Base-by-base conservation (phyloP, 73 alveolate genomes). In the Breviolum minutum region DNA sequence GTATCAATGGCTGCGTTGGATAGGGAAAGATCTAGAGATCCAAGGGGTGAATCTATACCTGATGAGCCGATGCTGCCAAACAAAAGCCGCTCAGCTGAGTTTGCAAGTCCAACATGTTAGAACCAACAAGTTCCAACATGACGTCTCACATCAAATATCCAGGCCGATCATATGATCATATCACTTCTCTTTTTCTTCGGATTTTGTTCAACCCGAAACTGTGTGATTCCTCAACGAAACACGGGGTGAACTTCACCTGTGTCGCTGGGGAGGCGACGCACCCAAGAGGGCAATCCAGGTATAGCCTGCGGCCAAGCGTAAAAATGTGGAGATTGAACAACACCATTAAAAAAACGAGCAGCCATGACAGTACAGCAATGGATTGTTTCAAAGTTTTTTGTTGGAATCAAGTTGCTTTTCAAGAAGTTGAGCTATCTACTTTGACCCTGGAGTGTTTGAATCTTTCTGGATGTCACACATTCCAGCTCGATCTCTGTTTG, bases 251-350 rank as follows among this genome's bases (percentile, higher is more conserved):
- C 77, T 68, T 22, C 54, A 68, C 77, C 77, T 2, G 77, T 22
- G 77, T 14, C 77, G 24, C 77, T 22, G 77, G 6, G n/a, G 77
- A 68, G 77, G 77, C 24, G 63, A 77, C 86, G 63, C 62, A 77
- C 86, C 86, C 86, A 77, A 9, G 86, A 27, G 63, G 86, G 86
- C 86, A 77, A 20, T 22, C 86, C 86, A 7, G 86, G 86, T 9
- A 77, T 77, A 22, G 86, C 22, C 19, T 27, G 63, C 64, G n/a
- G 48, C 8, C 63, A 24, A n/a, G 63, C 86, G 30, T 68, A 22
- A 22, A 22, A 40, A 40, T 40, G 54, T 3, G 0, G 3, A 40
- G 54, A 40, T 40, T 40, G 54, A 40, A 0, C 0, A 40, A 40
- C 54, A 40, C 54, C 54, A 40, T 40, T 0, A 40, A 40, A 68